A percentile compares a stretch with the other conserved stretches of the same genome.
Conservation (phyloP, 2,329 filamentous ascomycete species). For the Curvularia eragrostidis region DNA sequence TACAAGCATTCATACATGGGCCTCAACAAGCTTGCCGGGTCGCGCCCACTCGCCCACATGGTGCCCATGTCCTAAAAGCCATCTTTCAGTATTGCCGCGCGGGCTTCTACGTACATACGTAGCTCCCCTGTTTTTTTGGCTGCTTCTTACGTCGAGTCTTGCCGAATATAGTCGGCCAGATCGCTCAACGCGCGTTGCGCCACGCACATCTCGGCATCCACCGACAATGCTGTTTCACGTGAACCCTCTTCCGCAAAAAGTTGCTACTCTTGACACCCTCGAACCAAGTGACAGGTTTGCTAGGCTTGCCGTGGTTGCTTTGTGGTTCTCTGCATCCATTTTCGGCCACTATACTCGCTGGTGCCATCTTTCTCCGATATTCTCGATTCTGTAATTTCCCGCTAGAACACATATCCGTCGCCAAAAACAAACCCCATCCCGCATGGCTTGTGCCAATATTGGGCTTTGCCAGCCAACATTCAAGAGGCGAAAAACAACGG, state of each 20-base stretch:
- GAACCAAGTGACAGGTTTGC: background rate
- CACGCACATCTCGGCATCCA: background rate
- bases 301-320: background rate
- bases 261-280: background rate
- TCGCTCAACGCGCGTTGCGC: background rate
- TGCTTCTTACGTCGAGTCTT: background rate
- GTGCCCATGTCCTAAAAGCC: background rate
- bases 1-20: too few relatives aligned
- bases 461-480: background rate
- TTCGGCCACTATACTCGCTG: background rate
- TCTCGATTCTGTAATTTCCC: background rate
- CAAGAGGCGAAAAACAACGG: background rate
- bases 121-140: background rate
- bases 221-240: background rate
- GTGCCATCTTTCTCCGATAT: background rate
- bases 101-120: too few relatives aligned
- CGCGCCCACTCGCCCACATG: conserved; percentile 1
- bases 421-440: background rate
- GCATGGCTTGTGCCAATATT: background rate
- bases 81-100: background rate
- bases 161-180: background rate
- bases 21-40: conserved; percentile 7
- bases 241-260: background rate
- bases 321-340: background rate
- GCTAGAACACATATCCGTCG: background rate